Percentiles rank a stretch among this genome's conserved stretches.
Evolutionary conservation across 2,329 filamentous ascomycete genomes (phyloP).

Genomic region (Thelonectria olida): DNA sequence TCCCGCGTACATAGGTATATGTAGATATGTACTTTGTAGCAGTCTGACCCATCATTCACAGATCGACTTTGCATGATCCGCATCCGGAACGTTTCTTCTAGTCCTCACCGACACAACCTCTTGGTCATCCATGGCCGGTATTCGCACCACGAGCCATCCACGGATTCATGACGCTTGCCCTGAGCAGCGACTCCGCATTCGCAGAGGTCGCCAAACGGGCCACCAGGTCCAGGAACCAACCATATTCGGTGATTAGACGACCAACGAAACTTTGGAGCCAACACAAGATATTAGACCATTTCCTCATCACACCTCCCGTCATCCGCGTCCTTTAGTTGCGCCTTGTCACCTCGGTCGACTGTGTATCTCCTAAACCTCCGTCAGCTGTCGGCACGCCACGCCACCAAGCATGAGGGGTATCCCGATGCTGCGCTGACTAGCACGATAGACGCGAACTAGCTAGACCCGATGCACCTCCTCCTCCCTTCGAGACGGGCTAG

Average conservation of each 20-base stretch:
- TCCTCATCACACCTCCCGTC: neutral
- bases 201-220: neutral
- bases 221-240: neutral
- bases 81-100: no score
- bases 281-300: neutral
- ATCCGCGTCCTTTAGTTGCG: neutral
- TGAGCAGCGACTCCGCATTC: neutral
- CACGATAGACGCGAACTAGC: neutral
- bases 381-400: constrained; percentile 2
- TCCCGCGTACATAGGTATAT: no score
- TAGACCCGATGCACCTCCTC: neutral
- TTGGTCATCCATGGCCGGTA: no score
- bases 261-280: neutral
- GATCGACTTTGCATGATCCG: neutral
- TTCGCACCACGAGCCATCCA: neutral
- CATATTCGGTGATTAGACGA: neutral
- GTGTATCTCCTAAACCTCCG: neutral
- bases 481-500: no score
- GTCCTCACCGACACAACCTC: neutral
- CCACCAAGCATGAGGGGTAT: no score
- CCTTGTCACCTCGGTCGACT: no score
- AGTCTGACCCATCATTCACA: neutral
- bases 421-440: neutral
- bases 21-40: no score
- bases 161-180: neutral